phyloP scores from a whole-genome alignment of 208 protist genomes.

The Trypanosomatidae sp. region DNA sequence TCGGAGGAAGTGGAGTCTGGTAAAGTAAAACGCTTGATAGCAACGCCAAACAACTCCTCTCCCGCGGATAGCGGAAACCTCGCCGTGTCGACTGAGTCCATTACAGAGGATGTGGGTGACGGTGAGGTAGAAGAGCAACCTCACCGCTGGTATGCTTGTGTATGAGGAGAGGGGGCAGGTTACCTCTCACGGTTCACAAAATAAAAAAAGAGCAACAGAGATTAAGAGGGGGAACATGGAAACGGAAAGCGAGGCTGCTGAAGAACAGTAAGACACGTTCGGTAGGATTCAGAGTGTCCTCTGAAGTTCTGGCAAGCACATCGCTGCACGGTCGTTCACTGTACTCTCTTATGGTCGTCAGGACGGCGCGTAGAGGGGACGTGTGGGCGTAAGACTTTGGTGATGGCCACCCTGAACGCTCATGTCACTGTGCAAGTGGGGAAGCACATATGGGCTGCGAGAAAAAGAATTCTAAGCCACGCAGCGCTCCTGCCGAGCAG shows the following conservation, averaged over 20 bases:
- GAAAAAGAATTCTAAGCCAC: neutral
- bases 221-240: neutral
- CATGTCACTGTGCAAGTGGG: neutral
- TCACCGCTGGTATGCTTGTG: neutral
- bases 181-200: neutral
- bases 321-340: neutral
- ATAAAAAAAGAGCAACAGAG: neutral
- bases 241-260: neutral
- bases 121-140: neutral
- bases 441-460: neutral
- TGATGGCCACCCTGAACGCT: neutral
- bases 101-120: neutral
- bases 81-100: neutral
- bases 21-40: constrained; percentile 30
- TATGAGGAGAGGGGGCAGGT: neutral
- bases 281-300: neutral
- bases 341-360: neutral
- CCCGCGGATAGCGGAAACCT: neutral
- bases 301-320: neutral
- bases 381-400: neutral
- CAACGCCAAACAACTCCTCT: constrained; percentile 4
- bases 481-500: neutral
- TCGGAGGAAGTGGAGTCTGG: constrained; percentile 19
- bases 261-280: neutral
- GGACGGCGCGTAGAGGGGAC: neutral